Percentiles rank a stretch among this genome's conserved stretches.
These are phyloP conservation scores for Sphaerostilbella broomeana DNA, from an alignment of 2,329 filamentous ascomycete genomes.

Conservation along the genomic window DNA sequence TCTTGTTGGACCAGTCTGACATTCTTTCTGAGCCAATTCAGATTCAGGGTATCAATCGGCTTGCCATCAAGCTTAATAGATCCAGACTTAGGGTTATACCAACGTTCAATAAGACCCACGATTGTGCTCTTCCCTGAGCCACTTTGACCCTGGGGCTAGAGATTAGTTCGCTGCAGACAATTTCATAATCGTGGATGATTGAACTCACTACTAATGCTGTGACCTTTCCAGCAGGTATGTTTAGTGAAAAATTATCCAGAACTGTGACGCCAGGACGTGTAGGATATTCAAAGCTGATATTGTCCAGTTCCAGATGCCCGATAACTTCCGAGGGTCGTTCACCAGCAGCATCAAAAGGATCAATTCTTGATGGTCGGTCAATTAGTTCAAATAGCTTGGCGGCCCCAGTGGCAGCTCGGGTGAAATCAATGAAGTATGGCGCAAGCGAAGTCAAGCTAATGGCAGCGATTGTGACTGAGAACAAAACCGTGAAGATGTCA, in stretches of 20 bases:
- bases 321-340: slow-evolving; percentile 23
- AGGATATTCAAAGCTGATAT: slow-evolving; percentile 40
- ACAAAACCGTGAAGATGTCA: slow-evolving; percentile 34
- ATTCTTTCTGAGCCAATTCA: slow-evolving; percentile 34
- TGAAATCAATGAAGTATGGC: slow-evolving; percentile 33
- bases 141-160: slow-evolving; percentile 24
- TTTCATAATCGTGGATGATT: fast-evolving
- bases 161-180: too few species aligned
- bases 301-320: slow-evolving; percentile 32
- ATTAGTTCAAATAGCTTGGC: slow-evolving; percentile 33
- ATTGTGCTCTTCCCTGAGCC: slow-evolving; percentile 36
- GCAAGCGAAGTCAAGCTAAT: slow-evolving; percentile 31
- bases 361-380: slow-evolving; percentile 30
- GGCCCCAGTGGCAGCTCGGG: slow-evolving; percentile 30
- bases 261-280: slow-evolving; percentile 36
- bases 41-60: slow-evolving; percentile 28
- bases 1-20: slow-evolving; percentile 36
- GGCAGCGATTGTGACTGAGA: slow-evolving; percentile 34
- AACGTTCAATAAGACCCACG: slow-evolving; percentile 33
- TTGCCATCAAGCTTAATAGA: slow-evolving; percentile 31
- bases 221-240: slow-evolving; percentile 39
- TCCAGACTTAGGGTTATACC: slow-evolving; percentile 31
- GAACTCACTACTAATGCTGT: slow-evolving; percentile 34
- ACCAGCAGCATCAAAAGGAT: slow-evolving; percentile 29
- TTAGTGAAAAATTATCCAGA: slow-evolving; percentile 35